Percentiles rank a stretch among this genome's conserved stretches.
Evolutionary conservation across 371 early-diverging fungal species (phyloP).

Genomic region (Mucor piriformis): DNA sequence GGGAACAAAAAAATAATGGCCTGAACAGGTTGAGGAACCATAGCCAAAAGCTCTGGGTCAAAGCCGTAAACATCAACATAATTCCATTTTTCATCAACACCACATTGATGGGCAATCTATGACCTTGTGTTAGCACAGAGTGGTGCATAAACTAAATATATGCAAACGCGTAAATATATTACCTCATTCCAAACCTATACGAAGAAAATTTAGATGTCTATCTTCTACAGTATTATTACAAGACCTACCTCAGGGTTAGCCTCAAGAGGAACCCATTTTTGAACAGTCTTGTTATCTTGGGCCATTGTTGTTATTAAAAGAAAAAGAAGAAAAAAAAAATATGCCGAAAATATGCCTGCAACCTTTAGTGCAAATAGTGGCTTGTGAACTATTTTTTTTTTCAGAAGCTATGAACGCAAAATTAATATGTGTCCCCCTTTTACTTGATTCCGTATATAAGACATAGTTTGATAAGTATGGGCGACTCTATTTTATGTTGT

Average conservation of each 20-base stretch:
- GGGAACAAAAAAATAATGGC: slow-evolving; percentile 85
- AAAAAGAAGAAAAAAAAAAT: background rate
- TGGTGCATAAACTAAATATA: background rate
- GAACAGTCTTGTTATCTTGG: slow-evolving; percentile 8
- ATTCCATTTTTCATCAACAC: slow-evolving; percentile 51
- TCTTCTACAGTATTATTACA: background rate
- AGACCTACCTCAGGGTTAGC: slow-evolving; percentile 76
- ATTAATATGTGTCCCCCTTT: background rate
- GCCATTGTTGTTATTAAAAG: background rate
- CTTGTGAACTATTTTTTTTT: background rate
- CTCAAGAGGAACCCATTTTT: slow-evolving; percentile 82
- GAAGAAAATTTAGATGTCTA: background rate
- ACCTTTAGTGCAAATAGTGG: background rate
- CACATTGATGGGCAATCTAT: slow-evolving; percentile 60
- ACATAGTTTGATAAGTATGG: background rate
- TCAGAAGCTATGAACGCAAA: background rate
- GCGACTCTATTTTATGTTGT: background rate
- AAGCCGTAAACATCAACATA: slow-evolving; percentile 75
- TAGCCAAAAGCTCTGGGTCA: slow-evolving; percentile 76
- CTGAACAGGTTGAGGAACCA: slow-evolving; percentile 80
- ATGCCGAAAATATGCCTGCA: background rate
- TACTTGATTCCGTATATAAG: background rate
- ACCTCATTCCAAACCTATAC: slow-evolving; percentile 71
- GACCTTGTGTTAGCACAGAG: background rate
- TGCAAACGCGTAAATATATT: background rate